phyloP scores from a whole-genome alignment of 108 stramenopile genomes.

The Parmales sp. region DNA sequence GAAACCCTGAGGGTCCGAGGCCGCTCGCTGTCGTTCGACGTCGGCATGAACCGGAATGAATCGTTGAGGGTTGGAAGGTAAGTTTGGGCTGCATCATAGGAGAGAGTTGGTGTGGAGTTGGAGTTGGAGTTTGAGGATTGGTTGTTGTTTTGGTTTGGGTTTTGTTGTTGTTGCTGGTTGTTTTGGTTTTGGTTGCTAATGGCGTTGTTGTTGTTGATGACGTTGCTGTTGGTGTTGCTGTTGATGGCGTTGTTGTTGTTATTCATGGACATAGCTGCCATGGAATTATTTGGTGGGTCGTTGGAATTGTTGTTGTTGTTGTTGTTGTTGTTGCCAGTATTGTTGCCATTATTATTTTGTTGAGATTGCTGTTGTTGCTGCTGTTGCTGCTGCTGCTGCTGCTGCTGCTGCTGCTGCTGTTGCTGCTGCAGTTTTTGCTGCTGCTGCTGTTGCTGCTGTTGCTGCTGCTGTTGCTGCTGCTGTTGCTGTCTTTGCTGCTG shows the following conservation, averaged over 20 bases:
- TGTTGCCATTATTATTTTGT: background rate
- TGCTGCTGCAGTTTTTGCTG: conserved; percentile 14
- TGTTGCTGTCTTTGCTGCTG: conserved; percentile 18
- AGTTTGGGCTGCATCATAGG: background rate
- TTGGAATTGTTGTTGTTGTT: too few species aligned
- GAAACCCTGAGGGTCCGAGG: conserved; percentile 68
- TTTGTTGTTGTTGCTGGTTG: background rate
- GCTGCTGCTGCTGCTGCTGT: conserved; percentile 21
- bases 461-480: conserved; percentile 27
- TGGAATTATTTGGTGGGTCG: background rate
- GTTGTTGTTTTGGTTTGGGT: background rate
- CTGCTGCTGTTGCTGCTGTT: conserved; percentile 23
- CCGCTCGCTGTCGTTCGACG: conserved; percentile 22
- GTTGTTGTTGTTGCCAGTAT: too few species aligned
- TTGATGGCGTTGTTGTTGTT: conserved; percentile 19
- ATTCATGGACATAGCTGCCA: too few species aligned
- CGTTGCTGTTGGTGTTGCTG: background rate
- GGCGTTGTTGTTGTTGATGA: conserved; percentile 29
- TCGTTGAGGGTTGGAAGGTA: background rate
- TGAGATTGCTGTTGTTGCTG: conserved; percentile 1
- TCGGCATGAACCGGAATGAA: background rate
- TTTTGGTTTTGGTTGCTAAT: background rate
- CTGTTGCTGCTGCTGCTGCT: conserved; percentile 22
- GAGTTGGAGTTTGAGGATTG: too few species aligned
- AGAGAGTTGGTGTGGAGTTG: background rate